These are phyloP conservation scores for Suillus occidentalis DNA, from an alignment of 768 basidiomycete species.

Conservation along the genomic window DNA sequence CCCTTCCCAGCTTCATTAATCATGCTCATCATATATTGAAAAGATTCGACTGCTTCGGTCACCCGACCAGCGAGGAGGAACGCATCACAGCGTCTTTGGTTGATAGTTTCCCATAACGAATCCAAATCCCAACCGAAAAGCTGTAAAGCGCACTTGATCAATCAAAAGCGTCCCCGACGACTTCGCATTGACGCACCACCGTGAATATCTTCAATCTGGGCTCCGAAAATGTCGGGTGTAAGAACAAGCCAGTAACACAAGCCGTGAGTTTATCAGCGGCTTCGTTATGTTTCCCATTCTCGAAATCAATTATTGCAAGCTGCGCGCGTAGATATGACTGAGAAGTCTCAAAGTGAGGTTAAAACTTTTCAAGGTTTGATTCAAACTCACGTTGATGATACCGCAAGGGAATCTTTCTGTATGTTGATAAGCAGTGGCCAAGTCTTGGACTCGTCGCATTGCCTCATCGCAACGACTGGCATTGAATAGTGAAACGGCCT, in stretches of 20 bases:
- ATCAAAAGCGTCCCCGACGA: not conserved
- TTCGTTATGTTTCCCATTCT: not conserved
- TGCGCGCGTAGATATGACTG: not conserved
- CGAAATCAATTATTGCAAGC: not conserved
- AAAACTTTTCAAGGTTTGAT: not conserved
- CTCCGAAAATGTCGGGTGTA: not conserved
- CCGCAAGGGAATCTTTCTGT: not conserved
- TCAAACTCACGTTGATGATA: not conserved
- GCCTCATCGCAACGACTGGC: not conserved
- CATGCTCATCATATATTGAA: not conserved
- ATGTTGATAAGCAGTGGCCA: not conserved
- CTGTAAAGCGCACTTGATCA: not conserved
- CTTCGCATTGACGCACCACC: not conserved
- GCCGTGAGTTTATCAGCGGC: not conserved
- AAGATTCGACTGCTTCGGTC: not conserved
- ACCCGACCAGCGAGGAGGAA: not conserved
- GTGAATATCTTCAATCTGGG: not conserved
- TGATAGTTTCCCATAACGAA: not conserved
- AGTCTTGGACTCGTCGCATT: not conserved
- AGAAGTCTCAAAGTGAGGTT: not conserved
- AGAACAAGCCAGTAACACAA: not conserved
- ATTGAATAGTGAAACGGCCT: not conserved
- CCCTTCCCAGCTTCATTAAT: not conserved
- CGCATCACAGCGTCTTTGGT: not conserved
- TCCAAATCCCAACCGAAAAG: not conserved